A percentile compares a stretch with the other conserved stretches of the same genome.
phyloP scores from a whole-genome alignment of 2,329 filamentous ascomycete species.

The Xylaria sp. region DNA sequence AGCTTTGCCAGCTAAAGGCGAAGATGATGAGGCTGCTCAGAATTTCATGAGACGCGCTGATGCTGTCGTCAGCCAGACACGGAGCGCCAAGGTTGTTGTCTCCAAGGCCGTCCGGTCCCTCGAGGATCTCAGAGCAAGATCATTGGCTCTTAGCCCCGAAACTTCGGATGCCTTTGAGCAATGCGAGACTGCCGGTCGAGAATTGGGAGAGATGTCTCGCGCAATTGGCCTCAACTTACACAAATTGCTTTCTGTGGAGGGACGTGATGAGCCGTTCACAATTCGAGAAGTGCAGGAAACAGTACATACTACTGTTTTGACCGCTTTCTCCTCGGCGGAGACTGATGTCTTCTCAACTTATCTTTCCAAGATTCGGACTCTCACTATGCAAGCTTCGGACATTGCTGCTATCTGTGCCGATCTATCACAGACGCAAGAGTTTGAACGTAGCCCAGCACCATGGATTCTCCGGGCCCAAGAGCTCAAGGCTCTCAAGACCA shows the following conservation, averaged over 20 bases:
- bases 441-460: conserved; percentile 69
- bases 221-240: conserved; percentile 63
- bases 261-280: conserved; percentile 60
- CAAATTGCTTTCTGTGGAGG: conserved; percentile 63
- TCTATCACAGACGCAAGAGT: conserved; percentile 68
- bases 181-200: conserved; percentile 58
- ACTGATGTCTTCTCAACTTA: conserved; percentile 67
- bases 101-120: conserved; percentile 72
- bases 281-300: conserved; percentile 60
- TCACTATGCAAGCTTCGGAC: conserved; percentile 62
- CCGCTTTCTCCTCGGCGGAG: conserved; percentile 51
- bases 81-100: conserved; percentile 77
- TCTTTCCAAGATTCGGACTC: conserved; percentile 57
- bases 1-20: conserved; percentile 50
- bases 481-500: conserved; percentile 73
- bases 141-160: conserved; percentile 65
- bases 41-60: conserved; percentile 69
- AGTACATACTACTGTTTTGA: conserved; percentile 53
- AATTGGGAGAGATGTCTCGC: conserved; percentile 61
- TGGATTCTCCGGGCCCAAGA: conserved; percentile 81
- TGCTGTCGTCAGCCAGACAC: conserved; percentile 64
- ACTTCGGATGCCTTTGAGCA: conserved; percentile 64
- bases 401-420: conserved; percentile 66
- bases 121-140: conserved; percentile 70
- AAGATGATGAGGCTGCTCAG: conserved; percentile 62